Conservation (phyloP, 1,139 yeast species). For the Yueomyces sp. region DNA sequence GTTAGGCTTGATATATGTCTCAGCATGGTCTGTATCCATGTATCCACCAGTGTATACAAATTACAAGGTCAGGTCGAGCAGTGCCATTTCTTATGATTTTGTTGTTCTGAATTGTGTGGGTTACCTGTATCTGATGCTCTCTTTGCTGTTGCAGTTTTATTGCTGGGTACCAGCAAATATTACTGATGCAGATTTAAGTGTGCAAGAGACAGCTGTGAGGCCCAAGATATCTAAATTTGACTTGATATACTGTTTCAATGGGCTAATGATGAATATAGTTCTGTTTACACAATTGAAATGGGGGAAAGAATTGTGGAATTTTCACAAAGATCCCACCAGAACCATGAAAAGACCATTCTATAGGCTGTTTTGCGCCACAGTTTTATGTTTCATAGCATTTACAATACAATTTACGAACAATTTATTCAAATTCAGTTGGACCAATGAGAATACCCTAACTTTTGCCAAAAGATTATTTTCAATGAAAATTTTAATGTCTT, state of each 20-base stretch:
- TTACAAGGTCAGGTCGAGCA: slow-evolving; percentile 27
- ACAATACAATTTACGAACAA: slow-evolving; percentile 8
- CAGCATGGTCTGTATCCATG: slow-evolving; percentile 30
- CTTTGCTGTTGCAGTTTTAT: slow-evolving; percentile 28
- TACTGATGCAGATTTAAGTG: slow-evolving; percentile 4
- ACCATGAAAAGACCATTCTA: slow-evolving; percentile 18
- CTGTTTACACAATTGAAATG: slow-evolving; percentile 27
- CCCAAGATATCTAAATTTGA: slow-evolving; percentile 33
- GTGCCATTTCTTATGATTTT: slow-evolving; percentile 35
- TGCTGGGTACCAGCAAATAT: slow-evolving; percentile 12
- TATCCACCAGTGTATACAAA: slow-evolving; percentile 34
- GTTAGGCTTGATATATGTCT: slow-evolving; percentile 18
- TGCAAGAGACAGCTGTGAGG: slow-evolving; percentile 4
- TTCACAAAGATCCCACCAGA: slow-evolving; percentile 10
- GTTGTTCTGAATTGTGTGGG: slow-evolving; percentile 32
- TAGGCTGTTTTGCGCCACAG: slow-evolving; percentile 13
- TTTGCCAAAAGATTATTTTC: slow-evolving; percentile 19
- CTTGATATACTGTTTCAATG: slow-evolving; percentile 33
- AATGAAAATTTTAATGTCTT: slow-evolving; percentile 42
- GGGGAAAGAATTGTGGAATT: slow-evolving; percentile 26
- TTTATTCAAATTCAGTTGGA: slow-evolving; percentile 11
- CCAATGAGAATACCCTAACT: slow-evolving; percentile 13
- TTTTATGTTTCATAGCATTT: slow-evolving; percentile 8
- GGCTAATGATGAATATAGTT: slow-evolving; percentile 27
- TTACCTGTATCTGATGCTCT: slow-evolving; percentile 28